These are phyloP conservation scores for Pseudognaphalium luteoalbum DNA, from an alignment of 129 eudicot genomes.

Conservation along the genomic window DNA sequence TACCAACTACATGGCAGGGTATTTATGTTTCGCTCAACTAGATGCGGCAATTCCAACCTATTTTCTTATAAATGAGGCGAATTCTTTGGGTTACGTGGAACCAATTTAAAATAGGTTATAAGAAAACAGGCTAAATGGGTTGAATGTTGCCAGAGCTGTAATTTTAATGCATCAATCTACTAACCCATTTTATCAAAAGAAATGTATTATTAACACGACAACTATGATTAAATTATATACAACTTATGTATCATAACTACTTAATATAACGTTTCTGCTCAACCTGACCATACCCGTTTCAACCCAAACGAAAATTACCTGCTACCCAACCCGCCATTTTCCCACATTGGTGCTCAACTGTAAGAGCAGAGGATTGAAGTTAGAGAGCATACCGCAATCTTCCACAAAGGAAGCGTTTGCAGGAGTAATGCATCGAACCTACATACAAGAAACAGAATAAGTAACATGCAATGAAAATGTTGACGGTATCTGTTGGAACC, in stretches of 20 bases:
- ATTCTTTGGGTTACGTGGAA: background rate
- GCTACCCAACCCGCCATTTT: background rate
- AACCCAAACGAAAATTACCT: background rate
- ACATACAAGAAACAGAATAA: constrained; percentile 26
- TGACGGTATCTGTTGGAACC: constrained; percentile 5
- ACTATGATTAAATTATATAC: too few relatives aligned
- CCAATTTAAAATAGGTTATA: background rate
- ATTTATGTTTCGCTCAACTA: background rate
- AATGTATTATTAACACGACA: background rate
- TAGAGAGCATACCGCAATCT: constrained; percentile 56
- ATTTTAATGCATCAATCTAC: background rate
- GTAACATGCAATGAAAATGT: background rate
- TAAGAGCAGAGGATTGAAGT: background rate
- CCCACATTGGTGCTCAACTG: background rate
- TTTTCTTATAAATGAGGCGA: background rate
- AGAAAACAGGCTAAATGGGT: background rate
- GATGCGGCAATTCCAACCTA: background rate
- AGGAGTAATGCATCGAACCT: constrained; percentile 59
- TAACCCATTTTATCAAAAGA: too few relatives aligned
- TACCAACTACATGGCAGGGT: background rate
- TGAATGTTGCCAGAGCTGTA: background rate
- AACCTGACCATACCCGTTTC: background rate
- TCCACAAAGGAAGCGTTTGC: constrained; percentile 56
- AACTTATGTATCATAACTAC: too few relatives aligned
- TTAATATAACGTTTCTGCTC: background rate